A percentile compares a stretch with the other conserved stretches of the same genome.
These are phyloP conservation scores for Leccinum broughii DNA, from an alignment of 768 basidiomycete species.

Conservation along the genomic window DNA sequence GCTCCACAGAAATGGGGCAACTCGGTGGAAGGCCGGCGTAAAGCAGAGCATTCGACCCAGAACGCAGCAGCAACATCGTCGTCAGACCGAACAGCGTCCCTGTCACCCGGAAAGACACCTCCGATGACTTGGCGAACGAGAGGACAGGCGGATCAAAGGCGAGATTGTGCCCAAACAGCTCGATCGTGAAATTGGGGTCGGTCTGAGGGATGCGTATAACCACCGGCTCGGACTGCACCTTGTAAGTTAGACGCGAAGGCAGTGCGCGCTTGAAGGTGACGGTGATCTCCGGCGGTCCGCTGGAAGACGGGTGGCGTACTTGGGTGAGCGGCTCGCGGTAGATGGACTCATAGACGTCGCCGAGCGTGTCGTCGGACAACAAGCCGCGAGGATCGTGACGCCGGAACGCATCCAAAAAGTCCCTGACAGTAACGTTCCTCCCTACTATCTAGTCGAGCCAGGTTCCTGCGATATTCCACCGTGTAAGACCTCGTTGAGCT, in stretches of 20 bases:
- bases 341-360: constrained; percentile 79
- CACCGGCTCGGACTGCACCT: constrained; percentile 85
- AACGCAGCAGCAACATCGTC: constrained; percentile 79
- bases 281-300: constrained; percentile 46
- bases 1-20: constrained; percentile 76
- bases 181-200: constrained; percentile 81
- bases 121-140: constrained; percentile 72
- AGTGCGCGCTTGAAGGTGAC: constrained; percentile 74
- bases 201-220: constrained; percentile 81
- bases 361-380: constrained; percentile 73
- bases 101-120: constrained; percentile 88
- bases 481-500: constrained; percentile 88
- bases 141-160: constrained; percentile 85
- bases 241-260: constrained; percentile 81
- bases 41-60: constrained; percentile 78
- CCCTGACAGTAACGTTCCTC: constrained; percentile 65
- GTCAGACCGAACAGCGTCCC: constrained; percentile 84
- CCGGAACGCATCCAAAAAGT: constrained; percentile 84
- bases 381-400: constrained; percentile 69
- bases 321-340: constrained; percentile 70
- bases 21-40: constrained; percentile 84
- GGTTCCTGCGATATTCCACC: constrained; percentile 65
- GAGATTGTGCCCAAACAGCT: constrained; percentile 85
- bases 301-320: constrained; percentile 51
- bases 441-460: constrained; percentile 54